A percentile compares a stretch with the other conserved stretches of the same genome.
Conservation (phyloP, 768 basidiomycete species). For the Plicaturopsis crispa region DNA sequence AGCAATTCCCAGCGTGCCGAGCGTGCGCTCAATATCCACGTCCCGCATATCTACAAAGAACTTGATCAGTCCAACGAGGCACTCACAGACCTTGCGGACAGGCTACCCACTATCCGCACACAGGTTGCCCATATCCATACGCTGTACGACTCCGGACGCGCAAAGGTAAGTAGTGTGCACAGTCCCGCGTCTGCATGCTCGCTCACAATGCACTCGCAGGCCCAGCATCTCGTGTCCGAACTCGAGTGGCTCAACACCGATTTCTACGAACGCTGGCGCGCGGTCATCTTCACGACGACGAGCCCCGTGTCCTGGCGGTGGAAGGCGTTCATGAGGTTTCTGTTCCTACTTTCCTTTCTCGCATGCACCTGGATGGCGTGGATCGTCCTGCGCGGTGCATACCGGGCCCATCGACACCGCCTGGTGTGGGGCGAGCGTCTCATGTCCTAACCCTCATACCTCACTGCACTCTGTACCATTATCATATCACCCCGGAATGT, state of each 20-base stretch:
- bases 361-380: constrained; percentile 52
- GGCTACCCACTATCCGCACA: constrained; percentile 52
- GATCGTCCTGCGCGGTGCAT: constrained; percentile 58
- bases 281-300: constrained; percentile 64
- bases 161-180: constrained; percentile 39
- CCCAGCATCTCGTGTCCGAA: constrained; percentile 53
- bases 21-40: constrained; percentile 47
- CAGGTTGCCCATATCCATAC: constrained; percentile 55
- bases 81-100: constrained; percentile 46
- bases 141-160: constrained; percentile 67
- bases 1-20: constrained; percentile 52
- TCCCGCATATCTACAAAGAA: constrained; percentile 53
- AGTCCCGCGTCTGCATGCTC: constrained; percentile 1
- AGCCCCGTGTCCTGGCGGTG: constrained; percentile 69
- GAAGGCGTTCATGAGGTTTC: constrained; percentile 54
- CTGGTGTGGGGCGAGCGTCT: constrained; percentile 77
- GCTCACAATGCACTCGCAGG: constrained; percentile 30
- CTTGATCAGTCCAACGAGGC: constrained; percentile 55
- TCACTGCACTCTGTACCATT: too few species aligned
- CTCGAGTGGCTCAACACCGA: constrained; percentile 74
- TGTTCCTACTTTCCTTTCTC: constrained; percentile 52
- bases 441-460: constrained; percentile 70
- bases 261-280: constrained; percentile 68
- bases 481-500: too few species aligned
- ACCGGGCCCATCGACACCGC: constrained; percentile 65